A percentile compares a stretch with the other conserved stretches of the same genome.
Conservation (phyloP, 2,329 filamentous ascomycete species). For the Penicillium expansum region DNA sequence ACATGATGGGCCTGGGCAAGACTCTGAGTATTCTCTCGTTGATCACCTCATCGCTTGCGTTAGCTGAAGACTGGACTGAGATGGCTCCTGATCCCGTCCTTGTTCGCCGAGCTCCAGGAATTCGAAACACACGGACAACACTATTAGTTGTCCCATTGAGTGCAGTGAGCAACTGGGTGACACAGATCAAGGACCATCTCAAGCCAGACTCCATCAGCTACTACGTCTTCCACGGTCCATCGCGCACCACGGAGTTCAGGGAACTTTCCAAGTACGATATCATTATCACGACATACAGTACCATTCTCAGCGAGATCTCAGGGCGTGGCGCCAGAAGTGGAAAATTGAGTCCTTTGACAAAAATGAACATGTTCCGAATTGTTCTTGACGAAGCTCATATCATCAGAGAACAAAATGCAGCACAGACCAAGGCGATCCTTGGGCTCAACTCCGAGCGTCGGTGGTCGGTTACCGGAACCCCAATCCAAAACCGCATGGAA, state of each 20-base stretch:
- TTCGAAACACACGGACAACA: slow-evolving; percentile 72
- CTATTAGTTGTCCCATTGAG: slow-evolving; percentile 86
- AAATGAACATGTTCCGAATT: slow-evolving; percentile 88
- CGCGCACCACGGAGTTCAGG: slow-evolving; percentile 66
- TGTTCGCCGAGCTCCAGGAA: slow-evolving; percentile 31
- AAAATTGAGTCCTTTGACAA: slow-evolving; percentile 60
- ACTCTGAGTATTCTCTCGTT: slow-evolving; percentile 82
- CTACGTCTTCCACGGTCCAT: slow-evolving; percentile 83
- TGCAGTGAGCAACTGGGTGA: slow-evolving; percentile 90
- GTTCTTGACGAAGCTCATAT: slow-evolving; percentile 93
- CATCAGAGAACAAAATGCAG: slow-evolving; percentile 79
- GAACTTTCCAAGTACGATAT: slow-evolving; percentile 73
- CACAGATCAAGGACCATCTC: slow-evolving; percentile 83
- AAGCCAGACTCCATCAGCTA: slow-evolving; percentile 62
- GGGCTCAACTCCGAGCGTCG: slow-evolving; percentile 74
- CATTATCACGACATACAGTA: slow-evolving; percentile 90
- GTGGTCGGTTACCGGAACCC: slow-evolving; percentile 97
- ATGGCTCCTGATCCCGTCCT: slow-evolving; percentile 48
- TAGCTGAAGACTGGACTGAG: slow-evolving; percentile 62
- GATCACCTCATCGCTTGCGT: slow-evolving; percentile 62
- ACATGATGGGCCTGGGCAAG: slow-evolving; percentile 89
- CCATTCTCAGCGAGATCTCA: slow-evolving; percentile 74
- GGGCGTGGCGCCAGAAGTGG: slow-evolving; percentile 61
- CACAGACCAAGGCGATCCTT: slow-evolving; percentile 82
- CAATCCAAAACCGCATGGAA: slow-evolving; percentile 88